phyloP scores from a whole-genome alignment of 2,329 filamentous ascomycete genomes.

The Atkinsonella texensis region DNA sequence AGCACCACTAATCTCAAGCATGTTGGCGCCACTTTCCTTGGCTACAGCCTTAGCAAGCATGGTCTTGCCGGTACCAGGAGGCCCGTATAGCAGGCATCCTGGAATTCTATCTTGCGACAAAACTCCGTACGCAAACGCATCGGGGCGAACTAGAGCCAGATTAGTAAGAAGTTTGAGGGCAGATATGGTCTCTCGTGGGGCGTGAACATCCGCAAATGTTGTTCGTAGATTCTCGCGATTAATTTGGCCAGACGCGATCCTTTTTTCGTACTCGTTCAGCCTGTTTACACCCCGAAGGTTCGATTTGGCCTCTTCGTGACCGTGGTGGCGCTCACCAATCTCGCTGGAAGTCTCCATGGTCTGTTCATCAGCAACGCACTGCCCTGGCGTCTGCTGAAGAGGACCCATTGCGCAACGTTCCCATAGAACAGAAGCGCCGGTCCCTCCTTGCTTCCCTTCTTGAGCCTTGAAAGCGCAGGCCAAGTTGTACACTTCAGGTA shows the following conservation, averaged over 20 bases:
- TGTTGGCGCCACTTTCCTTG: conserved; percentile 55
- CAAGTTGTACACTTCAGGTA: conserved; percentile 27
- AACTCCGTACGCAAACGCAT: conserved; percentile 94
- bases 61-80: conserved; percentile 69
- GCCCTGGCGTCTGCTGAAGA: conserved; percentile 19
- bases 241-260: conserved; percentile 69
- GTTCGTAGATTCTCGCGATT: conserved; percentile 72
- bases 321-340: conserved; percentile 14
- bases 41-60: conserved; percentile 57
- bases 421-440: conserved; percentile 15
- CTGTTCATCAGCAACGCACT: conserved; percentile 19
- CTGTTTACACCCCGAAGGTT: conserved; percentile 22
- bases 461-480: conserved; percentile 20
- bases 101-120: conserved; percentile 84
- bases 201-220: conserved; percentile 80
- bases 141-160: conserved; percentile 73
- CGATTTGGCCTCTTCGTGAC: conserved; percentile 18
- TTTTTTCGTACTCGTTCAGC: conserved; percentile 69
- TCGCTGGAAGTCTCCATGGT: conserved; percentile 14
- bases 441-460: conserved; percentile 11
- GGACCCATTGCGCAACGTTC: conserved; percentile 22
- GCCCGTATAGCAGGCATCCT: conserved; percentile 77
- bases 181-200: conserved; percentile 68
- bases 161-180: conserved; percentile 82
- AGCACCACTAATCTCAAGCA: conserved; percentile 81